Evolutionary conservation across 2,329 filamentous ascomycete genomes (phyloP), one percentile per base, ranked within the genome.

Genomic region (Hypoxylon sp.): DNA sequence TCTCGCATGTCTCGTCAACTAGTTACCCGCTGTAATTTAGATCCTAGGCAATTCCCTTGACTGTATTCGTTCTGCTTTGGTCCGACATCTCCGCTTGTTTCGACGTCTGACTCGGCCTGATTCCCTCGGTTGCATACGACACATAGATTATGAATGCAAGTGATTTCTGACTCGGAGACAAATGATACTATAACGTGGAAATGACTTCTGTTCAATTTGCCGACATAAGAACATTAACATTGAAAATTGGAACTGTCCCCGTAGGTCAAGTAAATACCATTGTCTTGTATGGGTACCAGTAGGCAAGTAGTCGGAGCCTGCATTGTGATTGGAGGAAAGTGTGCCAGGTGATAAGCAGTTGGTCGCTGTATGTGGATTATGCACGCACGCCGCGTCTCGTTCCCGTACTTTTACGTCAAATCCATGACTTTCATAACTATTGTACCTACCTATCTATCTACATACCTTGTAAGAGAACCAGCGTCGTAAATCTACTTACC

Each of bases 11-110:
- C 82, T 78, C 81, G 81, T 81, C 80, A 81, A 82, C 78, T 71
- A 71, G 75, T 75, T 76, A 78, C 80, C 84, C 85, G 84, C 82
- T 88, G 85, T 88, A 88, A 87, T 87, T 85, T 87, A 87, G 86
- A 85, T 83, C 81, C 80, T 83, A 83, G 79, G 84, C 84, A 84
- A 85, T 84, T 85, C 83, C 82, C 81, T 76, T 78, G 76, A 78
- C 76, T 79, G 76, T 79, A 78, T 74, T 76, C 72, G 70, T 74
- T 73, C 72, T 78, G 73, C 75, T 74, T 58, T 77, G 76, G 74
- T 77, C 74, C 71, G 74, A 72, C 69, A 69, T 78, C 71, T 74
- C 72, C 71, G 70, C 72, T 73, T 74, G 73, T 74, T 73, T 77
- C 71, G 69, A 72, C 63, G 64, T 74, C 74, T 74, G 64, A 56